Evolutionary conservation across 1,139 yeast species (phyloP).

Genomic region (Suhomyces guaymorum): DNA sequence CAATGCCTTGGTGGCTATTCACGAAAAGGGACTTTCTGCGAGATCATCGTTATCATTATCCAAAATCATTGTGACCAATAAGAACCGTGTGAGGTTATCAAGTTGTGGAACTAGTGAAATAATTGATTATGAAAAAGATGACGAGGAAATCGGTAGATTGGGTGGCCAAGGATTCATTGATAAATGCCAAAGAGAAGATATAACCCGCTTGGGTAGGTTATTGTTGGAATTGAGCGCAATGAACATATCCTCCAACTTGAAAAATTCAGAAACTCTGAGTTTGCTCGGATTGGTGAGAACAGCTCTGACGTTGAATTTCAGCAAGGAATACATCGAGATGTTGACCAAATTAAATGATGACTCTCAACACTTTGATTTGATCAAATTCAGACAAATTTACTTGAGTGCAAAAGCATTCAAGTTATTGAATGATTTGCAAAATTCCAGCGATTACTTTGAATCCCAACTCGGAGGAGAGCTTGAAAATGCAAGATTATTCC

Average conservation of each 20-base stretch:
- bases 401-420: constrained; percentile 44
- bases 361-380: constrained; percentile 11
- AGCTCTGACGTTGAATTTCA: constrained; percentile 21
- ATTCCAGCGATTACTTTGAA: constrained; percentile 65
- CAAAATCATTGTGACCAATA: constrained; percentile 70
- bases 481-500: constrained; percentile 84
- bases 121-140: constrained; percentile 44
- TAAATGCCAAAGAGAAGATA: constrained; percentile 53
- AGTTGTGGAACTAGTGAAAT: constrained; percentile 76
- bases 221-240: constrained; percentile 56
- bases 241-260: constrained; percentile 34
- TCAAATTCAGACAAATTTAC: constrained; percentile 22
- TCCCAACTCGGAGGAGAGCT: constrained; percentile 67
- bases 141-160: constrained; percentile 23
- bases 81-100: constrained; percentile 69
- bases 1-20: constrained; percentile 65
- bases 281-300: constrained; percentile 19
- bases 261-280: constrained; percentile 16
- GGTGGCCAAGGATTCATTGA: constrained; percentile 16
- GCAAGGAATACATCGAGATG: constrained; percentile 24
- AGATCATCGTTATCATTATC: constrained; percentile 61
- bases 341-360: constrained; percentile 12
- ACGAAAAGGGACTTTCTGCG: constrained; percentile 61
- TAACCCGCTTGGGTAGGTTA: constrained; percentile 55
- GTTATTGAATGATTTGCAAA: constrained; percentile 55